Evolutionary conservation across 2,329 filamentous ascomycete genomes (phyloP).

Genomic region (Zymoseptoria passerinii): DNA sequence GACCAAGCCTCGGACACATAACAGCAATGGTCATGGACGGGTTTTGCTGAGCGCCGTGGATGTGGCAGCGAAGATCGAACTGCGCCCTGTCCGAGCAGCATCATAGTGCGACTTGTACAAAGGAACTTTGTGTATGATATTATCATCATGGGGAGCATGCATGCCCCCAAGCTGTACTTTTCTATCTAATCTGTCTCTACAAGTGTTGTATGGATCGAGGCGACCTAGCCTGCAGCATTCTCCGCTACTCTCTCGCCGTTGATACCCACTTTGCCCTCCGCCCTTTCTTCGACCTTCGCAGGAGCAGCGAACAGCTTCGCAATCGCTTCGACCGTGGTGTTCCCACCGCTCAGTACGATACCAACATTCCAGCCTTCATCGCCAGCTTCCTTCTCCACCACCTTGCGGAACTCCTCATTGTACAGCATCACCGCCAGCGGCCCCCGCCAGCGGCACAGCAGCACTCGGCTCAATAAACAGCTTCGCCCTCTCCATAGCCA

Average conservation of each 20-base stretch:
- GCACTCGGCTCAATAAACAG: slow-evolving; percentile 82
- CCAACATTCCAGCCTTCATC: slow-evolving; percentile 65
- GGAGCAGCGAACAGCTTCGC: slow-evolving; percentile 42
- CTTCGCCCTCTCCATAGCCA: slow-evolving; percentile 85
- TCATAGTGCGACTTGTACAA: neutral
- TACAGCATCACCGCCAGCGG: slow-evolving; percentile 72
- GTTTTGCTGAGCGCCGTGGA: neutral
- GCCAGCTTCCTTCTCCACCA: slow-evolving; percentile 64
- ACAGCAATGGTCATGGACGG: neutral
- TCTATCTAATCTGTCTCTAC: neutral
- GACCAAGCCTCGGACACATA: neutral
- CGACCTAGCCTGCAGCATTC: slow-evolving; percentile 33
- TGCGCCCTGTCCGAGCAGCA: neutral
- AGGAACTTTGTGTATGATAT: neutral
- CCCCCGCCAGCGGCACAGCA: slow-evolving; percentile 75
- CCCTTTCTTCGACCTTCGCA: slow-evolving; percentile 29
- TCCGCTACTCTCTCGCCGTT: slow-evolving; percentile 38
- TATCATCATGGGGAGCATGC: neutral
- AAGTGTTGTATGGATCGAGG: neutral
- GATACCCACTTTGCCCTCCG: slow-evolving; percentile 32
- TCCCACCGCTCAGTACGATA: slow-evolving; percentile 55
- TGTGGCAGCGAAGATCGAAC: neutral
- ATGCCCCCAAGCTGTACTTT: neutral
- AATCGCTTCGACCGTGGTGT: slow-evolving; percentile 56
- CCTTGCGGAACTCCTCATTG: slow-evolving; percentile 69